A percentile compares a stretch with the other conserved stretches of the same genome.
These are phyloP conservation scores for Solanum rostratum DNA, from an alignment of 257 asterid species.

Conservation along the genomic window DNA sequence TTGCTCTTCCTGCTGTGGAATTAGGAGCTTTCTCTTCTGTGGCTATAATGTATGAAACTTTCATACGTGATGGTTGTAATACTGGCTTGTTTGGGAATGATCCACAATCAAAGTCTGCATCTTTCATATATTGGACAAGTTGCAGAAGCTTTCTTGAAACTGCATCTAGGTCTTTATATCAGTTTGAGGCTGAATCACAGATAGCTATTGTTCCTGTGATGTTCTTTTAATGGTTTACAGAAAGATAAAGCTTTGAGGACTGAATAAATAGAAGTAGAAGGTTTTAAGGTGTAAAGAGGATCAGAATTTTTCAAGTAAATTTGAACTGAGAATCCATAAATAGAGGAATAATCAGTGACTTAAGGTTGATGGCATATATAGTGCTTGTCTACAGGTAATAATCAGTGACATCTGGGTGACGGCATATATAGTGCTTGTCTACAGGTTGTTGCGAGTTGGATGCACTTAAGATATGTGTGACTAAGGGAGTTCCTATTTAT, in stretches of 20 bases:
- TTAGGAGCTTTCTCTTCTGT: neutral
- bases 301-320: neutral
- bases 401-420: neutral
- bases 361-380: neutral
- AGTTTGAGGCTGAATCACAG: neutral
- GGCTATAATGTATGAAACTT: neutral
- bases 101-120: neutral
- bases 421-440: neutral
- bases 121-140: neutral
- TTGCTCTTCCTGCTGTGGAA: neutral
- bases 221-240: neutral
- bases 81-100: neutral
- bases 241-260: neutral
- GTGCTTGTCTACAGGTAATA: neutral
- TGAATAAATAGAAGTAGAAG: neutral
- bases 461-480: neutral
- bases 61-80: neutral
- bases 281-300: neutral
- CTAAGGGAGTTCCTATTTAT: neutral
- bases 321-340: neutral
- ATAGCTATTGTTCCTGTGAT: neutral
- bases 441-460: neutral
- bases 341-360: neutral
- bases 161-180: neutral
- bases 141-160: neutral